These are phyloP conservation scores for Oenanthe javanica DNA, from an alignment of 140 eudicot species.

Conservation along the genomic window DNA sequence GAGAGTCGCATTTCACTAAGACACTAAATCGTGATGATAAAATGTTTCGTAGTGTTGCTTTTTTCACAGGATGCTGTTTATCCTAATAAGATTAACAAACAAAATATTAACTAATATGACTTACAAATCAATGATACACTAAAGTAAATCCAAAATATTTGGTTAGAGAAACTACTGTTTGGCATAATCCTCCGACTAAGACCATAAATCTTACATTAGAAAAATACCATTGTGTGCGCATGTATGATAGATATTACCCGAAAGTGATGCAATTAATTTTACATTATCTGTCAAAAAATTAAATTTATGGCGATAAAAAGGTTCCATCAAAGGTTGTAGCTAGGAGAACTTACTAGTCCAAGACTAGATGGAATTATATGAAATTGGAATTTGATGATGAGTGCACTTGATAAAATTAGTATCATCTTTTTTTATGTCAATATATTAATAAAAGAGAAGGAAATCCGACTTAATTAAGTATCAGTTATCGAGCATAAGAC, in stretches of 20 bases:
- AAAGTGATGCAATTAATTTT: too few relatives aligned
- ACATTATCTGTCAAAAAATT: neutral
- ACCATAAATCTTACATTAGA: neutral
- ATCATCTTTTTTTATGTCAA: too few relatives aligned
- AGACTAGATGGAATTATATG: neutral
- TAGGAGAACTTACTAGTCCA: neutral
- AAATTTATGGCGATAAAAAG: neutral
- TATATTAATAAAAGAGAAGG: too few relatives aligned
- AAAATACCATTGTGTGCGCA: neutral
- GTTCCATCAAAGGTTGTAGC: neutral
- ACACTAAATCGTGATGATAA: neutral
- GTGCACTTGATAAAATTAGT: too few relatives aligned
- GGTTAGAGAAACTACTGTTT: neutral
- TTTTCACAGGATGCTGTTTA: too few relatives aligned
- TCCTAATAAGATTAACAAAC: too few relatives aligned
- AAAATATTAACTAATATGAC: too few relatives aligned
- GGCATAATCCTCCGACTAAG: neutral
- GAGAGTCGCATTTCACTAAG: neutral
- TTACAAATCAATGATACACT: too few relatives aligned
- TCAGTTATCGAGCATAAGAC: neutral
- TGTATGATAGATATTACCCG: neutral
- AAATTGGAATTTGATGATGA: neutral
- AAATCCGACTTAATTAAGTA: neutral
- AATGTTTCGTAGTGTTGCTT: neutral
- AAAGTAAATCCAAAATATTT: neutral